Percentiles rank a stretch among this genome's conserved stretches.
These are phyloP conservation scores for Leccinum pachyderme DNA, from an alignment of 1,284 basidiomycete genomes.

Conservation along the genomic window DNA sequence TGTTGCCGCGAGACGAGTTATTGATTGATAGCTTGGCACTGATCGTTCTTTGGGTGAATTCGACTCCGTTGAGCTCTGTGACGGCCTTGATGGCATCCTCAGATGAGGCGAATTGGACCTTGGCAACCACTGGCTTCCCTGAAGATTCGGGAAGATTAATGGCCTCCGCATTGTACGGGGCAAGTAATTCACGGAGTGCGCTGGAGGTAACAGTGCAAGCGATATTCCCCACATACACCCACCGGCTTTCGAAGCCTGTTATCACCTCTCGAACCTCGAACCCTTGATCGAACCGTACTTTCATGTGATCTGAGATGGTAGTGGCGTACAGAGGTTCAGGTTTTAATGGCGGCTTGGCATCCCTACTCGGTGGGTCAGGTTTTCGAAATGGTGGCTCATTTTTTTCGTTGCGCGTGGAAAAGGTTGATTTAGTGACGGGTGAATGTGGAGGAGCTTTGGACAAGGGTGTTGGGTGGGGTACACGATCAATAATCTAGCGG, in stretches of 20 bases:
- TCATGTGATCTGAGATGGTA: constrained; percentile 28
- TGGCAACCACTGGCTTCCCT: constrained; percentile 33
- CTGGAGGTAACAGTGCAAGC: constrained; percentile 14
- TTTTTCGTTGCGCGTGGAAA: not conserved
- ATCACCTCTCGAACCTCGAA: constrained; percentile 37
- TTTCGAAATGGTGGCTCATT: not conserved
- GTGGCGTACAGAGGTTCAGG: constrained; percentile 19
- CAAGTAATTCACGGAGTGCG: constrained; percentile 18
- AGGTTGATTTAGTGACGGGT: not conserved
- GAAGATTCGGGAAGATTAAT: constrained; percentile 33
- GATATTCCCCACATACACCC: constrained; percentile 38
- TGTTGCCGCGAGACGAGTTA: constrained; percentile 23
- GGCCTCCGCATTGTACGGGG: constrained; percentile 42
- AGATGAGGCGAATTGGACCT: constrained; percentile 45
- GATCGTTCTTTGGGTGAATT: constrained; percentile 39
- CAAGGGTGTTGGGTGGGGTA: not conserved
- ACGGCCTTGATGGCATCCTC: constrained; percentile 50
- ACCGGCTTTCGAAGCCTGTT: constrained; percentile 45
- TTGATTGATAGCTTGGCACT: constrained; percentile 32
- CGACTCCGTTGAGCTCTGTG: constrained; percentile 44
- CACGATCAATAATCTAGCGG: not conserved
- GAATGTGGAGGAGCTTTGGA: not conserved
- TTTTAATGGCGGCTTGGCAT: constrained; percentile 6
- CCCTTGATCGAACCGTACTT: constrained; percentile 39
- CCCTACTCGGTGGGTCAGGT: not conserved